Evolutionary conservation across 164 flowering plant genomes (phyloP), one percentile per base, ranked within the genome.

Genomic region (Taxillus chinensis): DNA sequence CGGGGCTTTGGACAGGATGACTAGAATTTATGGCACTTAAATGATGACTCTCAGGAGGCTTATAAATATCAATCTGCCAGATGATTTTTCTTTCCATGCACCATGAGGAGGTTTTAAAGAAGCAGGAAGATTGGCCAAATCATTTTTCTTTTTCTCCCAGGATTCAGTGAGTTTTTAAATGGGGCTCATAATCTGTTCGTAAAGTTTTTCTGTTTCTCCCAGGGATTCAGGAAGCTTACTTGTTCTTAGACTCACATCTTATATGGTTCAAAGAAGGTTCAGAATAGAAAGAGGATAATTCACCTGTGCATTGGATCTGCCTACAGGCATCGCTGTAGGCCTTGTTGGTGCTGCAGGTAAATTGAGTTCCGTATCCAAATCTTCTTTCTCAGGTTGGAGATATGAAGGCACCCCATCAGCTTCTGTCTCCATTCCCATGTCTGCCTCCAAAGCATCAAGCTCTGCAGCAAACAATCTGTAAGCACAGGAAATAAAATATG

Each of bases 361-460:
- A 76, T 81, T 86, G 64, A 86, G 89, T 71, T 90, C 96, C 37
- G 81, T 46, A 37, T 89, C 95, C 49, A 80, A 51, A 77, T 89
- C 95, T 84, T 84, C 97, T 60, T 79, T 82, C 41, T 89, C 96
- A 64, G 90, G 83, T 77, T 86, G 97, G 72, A 93, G 95, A 71
- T 93, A 93, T 46, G 91, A 68, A 39, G 97, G 99, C 45, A 89
- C 83, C 7, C 87, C 92, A 56, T 84, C 86, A 61, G 86, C 68
- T 75, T 93, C 98, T 3, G 80, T 74, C 62, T 88, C 97, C 69
- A 73, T 65, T 62, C 91, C 91, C 98, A 93, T 93, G 76, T 93
- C 99, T 27, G 86, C 86, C 80, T 93, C 99, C 77, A 93, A 73
- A 62, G 96, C 97, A 78, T 93, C 99, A 70, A 93, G 96, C 80